These are phyloP conservation scores for Arachis stenosperma DNA, from an alignment of 306 rosid species.

Conservation along the genomic window DNA sequence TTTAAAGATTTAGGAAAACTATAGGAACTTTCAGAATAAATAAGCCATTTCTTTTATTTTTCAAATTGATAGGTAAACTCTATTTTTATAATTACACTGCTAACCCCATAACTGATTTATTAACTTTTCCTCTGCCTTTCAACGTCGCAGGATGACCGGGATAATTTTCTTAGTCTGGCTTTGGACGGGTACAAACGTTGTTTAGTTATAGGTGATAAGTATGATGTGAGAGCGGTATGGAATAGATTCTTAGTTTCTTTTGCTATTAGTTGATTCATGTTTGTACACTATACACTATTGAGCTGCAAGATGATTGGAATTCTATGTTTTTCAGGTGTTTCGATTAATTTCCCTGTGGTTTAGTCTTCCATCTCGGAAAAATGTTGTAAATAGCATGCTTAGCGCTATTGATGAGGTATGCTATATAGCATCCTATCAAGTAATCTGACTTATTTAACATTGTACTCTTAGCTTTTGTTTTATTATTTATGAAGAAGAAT, in stretches of 20 bases:
- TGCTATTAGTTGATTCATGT: conserved; percentile 11
- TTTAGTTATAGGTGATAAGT: conserved; percentile 82
- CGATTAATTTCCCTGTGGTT: conserved; percentile 92
- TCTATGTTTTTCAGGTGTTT: conserved; percentile 69
- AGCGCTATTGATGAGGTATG: conserved; percentile 75
- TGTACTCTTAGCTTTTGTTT: not conserved
- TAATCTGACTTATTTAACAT: not conserved
- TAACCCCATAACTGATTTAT: not conserved
- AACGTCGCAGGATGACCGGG: conserved; percentile 79
- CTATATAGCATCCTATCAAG: conserved; percentile 8
- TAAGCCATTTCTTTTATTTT: conserved; percentile 1
- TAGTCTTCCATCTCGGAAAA: conserved; percentile 65
- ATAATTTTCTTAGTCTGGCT: conserved; percentile 83
- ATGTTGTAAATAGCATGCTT: conserved; percentile 73
- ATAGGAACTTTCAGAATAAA: too few species aligned
- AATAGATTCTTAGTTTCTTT: conserved; percentile 37
- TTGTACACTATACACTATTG: conserved; percentile 16
- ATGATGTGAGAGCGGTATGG: conserved; percentile 95
- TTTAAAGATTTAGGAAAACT: too few species aligned
- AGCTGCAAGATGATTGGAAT: conserved; percentile 17
- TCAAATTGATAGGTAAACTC: conserved; percentile 10
- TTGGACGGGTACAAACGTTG: conserved; percentile 85
- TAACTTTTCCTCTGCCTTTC: conserved; percentile 28
- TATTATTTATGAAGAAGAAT: too few species aligned
- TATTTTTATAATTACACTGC: not conserved